Evolutionary conservation across 75 land plant species (phyloP).

Genomic region (Cryptomeria japonica): DNA sequence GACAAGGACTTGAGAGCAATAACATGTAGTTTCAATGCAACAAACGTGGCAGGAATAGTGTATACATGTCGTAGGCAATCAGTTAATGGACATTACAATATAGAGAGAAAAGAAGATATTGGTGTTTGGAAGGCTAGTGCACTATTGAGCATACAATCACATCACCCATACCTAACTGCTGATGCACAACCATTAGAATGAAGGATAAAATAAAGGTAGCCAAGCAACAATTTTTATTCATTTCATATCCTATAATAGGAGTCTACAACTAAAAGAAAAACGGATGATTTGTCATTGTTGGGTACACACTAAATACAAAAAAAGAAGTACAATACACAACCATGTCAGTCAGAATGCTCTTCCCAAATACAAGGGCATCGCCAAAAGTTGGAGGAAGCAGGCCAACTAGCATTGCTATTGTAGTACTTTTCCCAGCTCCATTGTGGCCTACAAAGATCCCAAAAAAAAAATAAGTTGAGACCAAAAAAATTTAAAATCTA

Average conservation of each 20-base stretch:
- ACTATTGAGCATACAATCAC: neutral
- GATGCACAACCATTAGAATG: neutral
- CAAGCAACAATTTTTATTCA: neutral
- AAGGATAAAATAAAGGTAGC: neutral
- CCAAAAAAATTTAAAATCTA: neutral
- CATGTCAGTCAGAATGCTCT: conserved; percentile 15
- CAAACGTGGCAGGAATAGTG: neutral
- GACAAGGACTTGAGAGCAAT: neutral
- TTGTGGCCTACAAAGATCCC: conserved; percentile 63
- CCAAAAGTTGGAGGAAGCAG: conserved; percentile 81
- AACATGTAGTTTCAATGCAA: neutral
- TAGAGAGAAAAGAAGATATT: neutral
- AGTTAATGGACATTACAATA: neutral
- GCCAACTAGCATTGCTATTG: conserved; percentile 90
- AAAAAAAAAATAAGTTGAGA: neutral
- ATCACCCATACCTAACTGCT: neutral
- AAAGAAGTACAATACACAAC: conserved; percentile 2
- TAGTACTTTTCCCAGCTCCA: conserved; percentile 96
- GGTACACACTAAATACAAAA: neutral
- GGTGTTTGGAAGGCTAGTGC: neutral
- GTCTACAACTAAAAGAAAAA: neutral
- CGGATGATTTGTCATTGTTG: neutral
- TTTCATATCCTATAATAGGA: neutral
- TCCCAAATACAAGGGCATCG: conserved; percentile 50
- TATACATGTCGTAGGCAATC: neutral